Percentiles rank a stretch among this genome's conserved stretches.
phyloP scores from a whole-genome alignment of 768 basidiomycete genomes.

The Postia placenta region DNA sequence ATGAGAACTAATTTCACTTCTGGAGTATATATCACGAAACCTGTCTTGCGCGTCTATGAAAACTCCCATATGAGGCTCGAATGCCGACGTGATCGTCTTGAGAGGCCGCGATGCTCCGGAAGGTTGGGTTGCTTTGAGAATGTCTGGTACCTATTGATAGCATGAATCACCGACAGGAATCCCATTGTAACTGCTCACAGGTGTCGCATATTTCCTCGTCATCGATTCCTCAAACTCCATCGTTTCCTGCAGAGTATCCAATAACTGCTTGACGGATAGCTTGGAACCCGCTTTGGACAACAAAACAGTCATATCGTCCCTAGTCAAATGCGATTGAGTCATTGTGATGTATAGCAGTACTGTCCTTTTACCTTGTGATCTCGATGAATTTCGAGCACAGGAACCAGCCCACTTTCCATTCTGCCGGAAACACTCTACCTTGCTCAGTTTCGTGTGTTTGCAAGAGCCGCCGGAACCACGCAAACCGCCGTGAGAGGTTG shows the following conservation, averaged over 20 bases:
- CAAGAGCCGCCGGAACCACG: conserved; percentile 88
- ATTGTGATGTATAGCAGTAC: not conserved
- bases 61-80: conserved; percentile 87
- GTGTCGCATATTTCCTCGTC: conserved; percentile 73
- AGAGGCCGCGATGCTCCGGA: conserved; percentile 42
- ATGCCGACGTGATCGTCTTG: conserved; percentile 79
- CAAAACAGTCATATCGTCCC: conserved; percentile 79
- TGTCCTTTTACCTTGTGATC: conserved; percentile 82
- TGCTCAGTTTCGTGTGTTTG: conserved; percentile 86
- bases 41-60: conserved; percentile 97
- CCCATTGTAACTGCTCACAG: conserved; percentile 36
- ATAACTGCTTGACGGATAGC: conserved; percentile 68
- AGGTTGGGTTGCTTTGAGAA: conserved; percentile 48
- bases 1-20: not conserved
- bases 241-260: conserved; percentile 84
- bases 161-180: not conserved
- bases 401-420: conserved; percentile 83
- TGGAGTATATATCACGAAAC: conserved; percentile 36
- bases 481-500: conserved; percentile 87
- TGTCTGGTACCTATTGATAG: conserved; percentile 50
- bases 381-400: conserved; percentile 84
- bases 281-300: conserved; percentile 72
- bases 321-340: conserved; percentile 22
- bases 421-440: conserved; percentile 72
- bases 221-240: conserved; percentile 84